These are phyloP conservation scores for Metarhizium robertsii DNA, from an alignment of 2,329 filamentous ascomycete genomes.

Conservation along the genomic window DNA sequence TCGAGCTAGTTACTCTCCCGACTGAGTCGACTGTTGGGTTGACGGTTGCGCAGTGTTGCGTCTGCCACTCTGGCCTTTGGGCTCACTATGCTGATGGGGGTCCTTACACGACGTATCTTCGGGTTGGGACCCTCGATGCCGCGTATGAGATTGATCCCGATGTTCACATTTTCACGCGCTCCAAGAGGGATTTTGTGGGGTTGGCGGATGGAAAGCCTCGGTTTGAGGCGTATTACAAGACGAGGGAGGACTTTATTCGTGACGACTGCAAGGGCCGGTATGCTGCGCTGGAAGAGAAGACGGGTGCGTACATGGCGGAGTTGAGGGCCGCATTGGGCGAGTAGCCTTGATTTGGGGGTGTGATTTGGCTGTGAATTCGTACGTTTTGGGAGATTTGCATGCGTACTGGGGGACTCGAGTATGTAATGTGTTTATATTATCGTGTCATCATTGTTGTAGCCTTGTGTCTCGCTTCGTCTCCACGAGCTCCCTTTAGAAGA, in stretches of 20 bases:
- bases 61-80: conserved; percentile 31
- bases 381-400: too few relatives aligned
- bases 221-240: conserved; percentile 20
- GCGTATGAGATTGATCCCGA: conserved; percentile 30
- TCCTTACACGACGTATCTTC: conserved; percentile 25
- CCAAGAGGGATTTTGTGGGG: conserved; percentile 28
- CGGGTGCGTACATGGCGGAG: background rate
- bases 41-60: conserved; percentile 31
- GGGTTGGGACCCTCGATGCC: conserved; percentile 34
- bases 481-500: too few relatives aligned
- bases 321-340: conserved; percentile 6
- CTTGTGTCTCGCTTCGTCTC: too few relatives aligned
- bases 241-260: conserved; percentile 21
- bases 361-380: too few relatives aligned
- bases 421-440: too few relatives aligned
- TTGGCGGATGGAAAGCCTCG: conserved; percentile 26
- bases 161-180: conserved; percentile 33
- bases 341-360: background rate
- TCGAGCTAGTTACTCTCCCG: conserved; percentile 20
- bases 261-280: conserved; percentile 14
- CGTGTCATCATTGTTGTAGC: too few relatives aligned
- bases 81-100: conserved; percentile 28
- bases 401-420: too few relatives aligned
- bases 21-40: conserved; percentile 27
- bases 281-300: too few relatives aligned